These are phyloP conservation scores for Diospyros lotus DNA, from an alignment of 148 eudicot species.

Conservation along the genomic window DNA sequence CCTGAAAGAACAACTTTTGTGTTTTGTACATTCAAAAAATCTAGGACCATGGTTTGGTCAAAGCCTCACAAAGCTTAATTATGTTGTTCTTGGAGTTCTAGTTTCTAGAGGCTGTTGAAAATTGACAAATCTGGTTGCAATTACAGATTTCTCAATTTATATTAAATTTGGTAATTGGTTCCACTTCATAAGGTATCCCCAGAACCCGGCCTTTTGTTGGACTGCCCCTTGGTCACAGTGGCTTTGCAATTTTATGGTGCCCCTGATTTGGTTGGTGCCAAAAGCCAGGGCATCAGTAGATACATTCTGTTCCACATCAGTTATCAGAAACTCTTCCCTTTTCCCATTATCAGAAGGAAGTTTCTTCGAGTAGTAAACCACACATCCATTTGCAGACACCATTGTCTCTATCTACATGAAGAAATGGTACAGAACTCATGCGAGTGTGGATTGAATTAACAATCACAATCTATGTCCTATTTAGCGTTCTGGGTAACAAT, in stretches of 20 bases:
- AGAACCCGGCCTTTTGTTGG: conserved; percentile 41
- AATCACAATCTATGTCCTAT: background rate
- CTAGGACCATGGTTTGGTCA: conserved; percentile 1
- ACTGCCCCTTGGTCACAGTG: conserved; percentile 20
- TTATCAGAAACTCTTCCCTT: conserved; percentile 14
- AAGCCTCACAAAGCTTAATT: background rate
- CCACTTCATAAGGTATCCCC: conserved; percentile 54
- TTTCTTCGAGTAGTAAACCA: conserved; percentile 24
- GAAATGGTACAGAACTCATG: conserved; percentile 3
- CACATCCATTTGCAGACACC: conserved; percentile 48
- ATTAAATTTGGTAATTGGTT: conserved; percentile 9
- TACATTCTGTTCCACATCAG: conserved; percentile 24
- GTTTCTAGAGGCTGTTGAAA: background rate
- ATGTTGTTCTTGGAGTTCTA: background rate
- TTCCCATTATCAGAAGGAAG: conserved; percentile 9
- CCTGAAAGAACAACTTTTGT: background rate
- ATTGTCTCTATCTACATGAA: conserved; percentile 39
- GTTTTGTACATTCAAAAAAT: background rate
- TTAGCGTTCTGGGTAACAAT: background rate
- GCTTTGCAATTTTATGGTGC: conserved; percentile 24
- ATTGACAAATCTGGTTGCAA: background rate
- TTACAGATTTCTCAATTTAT: background rate
- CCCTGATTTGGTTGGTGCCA: conserved; percentile 5
- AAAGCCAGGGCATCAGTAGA: background rate
- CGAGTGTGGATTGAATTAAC: background rate